Evolutionary conservation across 345 rosid genomes (phyloP), one percentile per base, ranked within the genome.

Genomic region (Triadica sebifera): DNA sequence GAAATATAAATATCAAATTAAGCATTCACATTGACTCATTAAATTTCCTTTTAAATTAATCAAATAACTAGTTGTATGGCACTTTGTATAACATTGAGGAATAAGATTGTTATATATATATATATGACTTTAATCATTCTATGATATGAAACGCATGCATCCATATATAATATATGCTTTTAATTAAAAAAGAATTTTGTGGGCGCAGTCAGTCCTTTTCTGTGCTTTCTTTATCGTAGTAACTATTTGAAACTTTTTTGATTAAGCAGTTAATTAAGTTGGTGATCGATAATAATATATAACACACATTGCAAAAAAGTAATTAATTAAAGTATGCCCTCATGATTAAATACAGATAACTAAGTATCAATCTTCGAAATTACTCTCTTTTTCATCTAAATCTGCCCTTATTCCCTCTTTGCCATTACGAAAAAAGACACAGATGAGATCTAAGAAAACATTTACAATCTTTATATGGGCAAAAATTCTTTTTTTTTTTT

Each of bases 21-120:
- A n/a, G n/a, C n/a, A n/a, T n/a, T n/a, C n/a, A n/a, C n/a, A n/a
- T n/a, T n/a, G n/a, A n/a, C n/a, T n/a, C n/a, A n/a, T n/a, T n/a
- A n/a, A n/a, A n/a, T n/a, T n/a, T n/a, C n/a, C n/a, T n/a, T 2
- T 74, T 37, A 49, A 37, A 17, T 56, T 46, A 61, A n/a, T 34
- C 24, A 53, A 72, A 59, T 58, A n/a, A n/a, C n/a, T 69, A 60
- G 84, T 73, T 84, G 82, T 78, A 81, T 50, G 82, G 79, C 86
- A 84, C 67, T 75, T 73, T 60, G 79, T 29, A 2, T 57, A 56
- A 65, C 63, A 74, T 34, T 50, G 9, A 67, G 67, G 57, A 70
- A 65, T 55, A 46, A 38, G 45, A 43, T 72, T 74, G 39, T 15
- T 20, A 6, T 8, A 12, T 41, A 1, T 63, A 3, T 8, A 38